A percentile compares a stretch with the other conserved stretches of the same genome.
Evolutionary conservation across 371 early-diverging fungal species (phyloP).

Genomic region (Mortierella sp.): DNA sequence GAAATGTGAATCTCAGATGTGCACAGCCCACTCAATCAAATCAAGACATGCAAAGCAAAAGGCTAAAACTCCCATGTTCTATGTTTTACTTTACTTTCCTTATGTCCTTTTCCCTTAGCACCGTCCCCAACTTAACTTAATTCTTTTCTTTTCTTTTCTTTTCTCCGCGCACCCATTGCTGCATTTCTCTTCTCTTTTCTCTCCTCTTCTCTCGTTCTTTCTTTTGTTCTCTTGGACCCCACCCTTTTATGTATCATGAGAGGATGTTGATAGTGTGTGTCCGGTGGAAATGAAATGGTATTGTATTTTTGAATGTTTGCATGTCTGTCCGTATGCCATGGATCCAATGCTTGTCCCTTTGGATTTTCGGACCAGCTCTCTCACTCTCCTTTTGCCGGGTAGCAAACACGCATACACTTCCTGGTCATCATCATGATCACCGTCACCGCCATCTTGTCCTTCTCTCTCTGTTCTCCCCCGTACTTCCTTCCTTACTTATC

Average conservation of each 20-base stretch:
- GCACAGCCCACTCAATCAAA: slow-evolving; percentile 5
- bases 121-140: background rate
- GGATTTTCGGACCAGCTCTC: background rate
- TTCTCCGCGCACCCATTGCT: background rate
- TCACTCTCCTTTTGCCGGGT: background rate
- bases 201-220: background rate
- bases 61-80: background rate
- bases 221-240: background rate
- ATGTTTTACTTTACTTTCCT: background rate
- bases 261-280: background rate
- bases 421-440: background rate
- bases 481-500: background rate
- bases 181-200: background rate
- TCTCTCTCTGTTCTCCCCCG: background rate
- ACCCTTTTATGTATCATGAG: background rate
- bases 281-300: background rate
- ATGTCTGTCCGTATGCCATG: background rate
- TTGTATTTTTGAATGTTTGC: background rate
- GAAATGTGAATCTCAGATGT: background rate
- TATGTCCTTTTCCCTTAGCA: background rate
- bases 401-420: background rate
- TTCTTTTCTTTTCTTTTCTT: background rate
- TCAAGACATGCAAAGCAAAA: background rate
- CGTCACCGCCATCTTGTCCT: background rate
- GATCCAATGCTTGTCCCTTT: background rate